Percentiles rank a stretch among this genome's conserved stretches.
Evolutionary conservation across 2,329 filamentous ascomycete species (phyloP).

Genomic region (Fusarium algeriense): DNA sequence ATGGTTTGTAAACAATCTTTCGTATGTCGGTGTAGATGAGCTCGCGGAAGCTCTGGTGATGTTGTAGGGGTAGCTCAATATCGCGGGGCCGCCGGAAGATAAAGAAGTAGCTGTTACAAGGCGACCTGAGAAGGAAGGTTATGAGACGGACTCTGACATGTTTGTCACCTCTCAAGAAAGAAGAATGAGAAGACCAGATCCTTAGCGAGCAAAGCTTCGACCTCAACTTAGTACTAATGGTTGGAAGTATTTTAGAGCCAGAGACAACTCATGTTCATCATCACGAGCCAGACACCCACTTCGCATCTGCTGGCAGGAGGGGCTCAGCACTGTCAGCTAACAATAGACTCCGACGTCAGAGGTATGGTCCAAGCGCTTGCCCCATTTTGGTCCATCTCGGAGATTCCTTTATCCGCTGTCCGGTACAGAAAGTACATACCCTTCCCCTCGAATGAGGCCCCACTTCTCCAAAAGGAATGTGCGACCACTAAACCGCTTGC

Average conservation of each 20-base stretch:
- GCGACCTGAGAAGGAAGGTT: constrained; percentile 22
- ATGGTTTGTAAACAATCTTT: background rate
- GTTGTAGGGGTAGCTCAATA: constrained; percentile 14
- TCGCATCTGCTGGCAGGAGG: constrained; percentile 20
- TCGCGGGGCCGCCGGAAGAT: constrained; percentile 29
- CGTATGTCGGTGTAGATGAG: background rate
- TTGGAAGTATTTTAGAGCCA: constrained; percentile 9
- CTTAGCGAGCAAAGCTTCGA: background rate
- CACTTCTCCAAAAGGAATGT: constrained; percentile 20
- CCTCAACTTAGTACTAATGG: constrained; percentile 3
- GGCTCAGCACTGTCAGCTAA: constrained; percentile 26
- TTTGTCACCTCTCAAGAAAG: constrained; percentile 2
- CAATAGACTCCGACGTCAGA: constrained; percentile 42
- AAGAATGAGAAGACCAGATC: background rate
- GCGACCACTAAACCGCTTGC: constrained; percentile 25
- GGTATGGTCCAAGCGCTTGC: constrained; percentile 38
- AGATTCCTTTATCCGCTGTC: constrained; percentile 38
- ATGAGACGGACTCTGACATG: constrained; percentile 37
- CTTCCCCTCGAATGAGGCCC: background rate
- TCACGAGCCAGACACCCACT: constrained; percentile 34
- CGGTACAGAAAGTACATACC: background rate
- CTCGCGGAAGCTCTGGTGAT: constrained; percentile 6
- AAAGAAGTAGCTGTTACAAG: constrained; percentile 31
- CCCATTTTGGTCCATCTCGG: constrained; percentile 4
- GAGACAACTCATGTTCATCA: constrained; percentile 22